Percentiles rank a stretch among this genome's conserved stretches.
These are phyloP conservation scores for Diaporthe helianthi DNA, from an alignment of 2,329 filamentous ascomycete genomes.

Conservation along the genomic window DNA sequence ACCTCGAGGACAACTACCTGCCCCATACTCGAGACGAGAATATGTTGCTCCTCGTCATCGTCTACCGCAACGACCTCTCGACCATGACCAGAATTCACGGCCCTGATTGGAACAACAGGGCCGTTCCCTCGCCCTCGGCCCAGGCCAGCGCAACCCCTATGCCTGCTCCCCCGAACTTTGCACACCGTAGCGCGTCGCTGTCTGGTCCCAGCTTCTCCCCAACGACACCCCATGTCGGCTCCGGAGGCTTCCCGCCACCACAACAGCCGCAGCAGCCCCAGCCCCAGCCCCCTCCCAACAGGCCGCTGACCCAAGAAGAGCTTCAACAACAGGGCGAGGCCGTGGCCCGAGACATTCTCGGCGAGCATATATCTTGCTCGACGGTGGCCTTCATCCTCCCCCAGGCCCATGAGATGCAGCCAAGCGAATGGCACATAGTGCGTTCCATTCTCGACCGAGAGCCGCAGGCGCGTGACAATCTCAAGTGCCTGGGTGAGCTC, in stretches of 20 bases:
- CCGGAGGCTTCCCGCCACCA: conserved; percentile 40
- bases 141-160: conserved; percentile 43
- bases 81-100: conserved; percentile 47
- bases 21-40: conserved; percentile 75
- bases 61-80: conserved; percentile 71
- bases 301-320: conserved; percentile 48
- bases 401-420: conserved; percentile 71
- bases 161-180: conserved; percentile 46
- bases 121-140: conserved; percentile 41
- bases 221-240: conserved; percentile 50
- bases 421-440: conserved; percentile 78
- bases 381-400: conserved; percentile 74
- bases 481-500: conserved; percentile 61
- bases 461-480: conserved; percentile 68
- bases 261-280: conserved; percentile 32
- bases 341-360: conserved; percentile 69
- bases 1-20: conserved; percentile 84
- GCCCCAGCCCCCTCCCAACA: conserved; percentile 33
- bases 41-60: conserved; percentile 83
- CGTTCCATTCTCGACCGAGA: conserved; percentile 71
- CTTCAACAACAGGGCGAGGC: conserved; percentile 59
- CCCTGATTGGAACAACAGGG: conserved; percentile 38
- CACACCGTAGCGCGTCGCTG: conserved; percentile 54
- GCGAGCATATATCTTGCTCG: conserved; percentile 65
- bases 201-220: conserved; percentile 63